phyloP scores from a whole-genome alignment of 257 asterid genomes.

The Cruciata laevipes region DNA sequence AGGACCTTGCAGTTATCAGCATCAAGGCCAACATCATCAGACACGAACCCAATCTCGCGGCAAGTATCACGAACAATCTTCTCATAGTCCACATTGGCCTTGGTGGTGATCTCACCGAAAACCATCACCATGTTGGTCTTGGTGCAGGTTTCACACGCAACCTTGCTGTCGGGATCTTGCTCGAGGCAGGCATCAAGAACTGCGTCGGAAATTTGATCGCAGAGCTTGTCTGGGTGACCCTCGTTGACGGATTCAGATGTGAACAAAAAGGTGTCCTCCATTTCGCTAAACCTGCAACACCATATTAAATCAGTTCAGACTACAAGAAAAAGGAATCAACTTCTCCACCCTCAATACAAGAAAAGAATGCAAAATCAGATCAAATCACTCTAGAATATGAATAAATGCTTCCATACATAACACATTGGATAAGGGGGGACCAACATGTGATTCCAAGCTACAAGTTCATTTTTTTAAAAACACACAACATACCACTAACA shows the following conservation, averaged over 20 bases:
- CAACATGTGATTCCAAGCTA: constrained; percentile 4
- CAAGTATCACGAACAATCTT: constrained; percentile 57
- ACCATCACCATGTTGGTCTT: constrained; percentile 61
- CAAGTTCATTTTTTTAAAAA: too few species aligned
- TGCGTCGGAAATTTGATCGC: constrained; percentile 61
- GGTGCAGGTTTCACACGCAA: constrained; percentile 62
- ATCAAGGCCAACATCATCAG: constrained; percentile 56
- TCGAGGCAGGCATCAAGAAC: constrained; percentile 60
- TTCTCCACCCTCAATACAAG: background rate
- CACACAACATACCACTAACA: background rate
- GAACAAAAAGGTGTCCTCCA: constrained; percentile 64
- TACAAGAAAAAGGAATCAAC: background rate
- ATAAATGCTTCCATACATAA: background rate
- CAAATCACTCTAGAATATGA: background rate
- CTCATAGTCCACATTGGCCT: constrained; percentile 50
- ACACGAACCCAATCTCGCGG: constrained; percentile 46
- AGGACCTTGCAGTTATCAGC: constrained; percentile 57
- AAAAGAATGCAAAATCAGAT: background rate
- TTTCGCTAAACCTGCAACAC: constrained; percentile 21
- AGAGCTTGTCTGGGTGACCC: constrained; percentile 69
- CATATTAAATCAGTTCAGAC: constrained; percentile 3
- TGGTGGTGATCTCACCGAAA: constrained; percentile 57
- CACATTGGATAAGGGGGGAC: background rate
- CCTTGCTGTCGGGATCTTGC: constrained; percentile 60
- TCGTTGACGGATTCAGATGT: constrained; percentile 64